Percentiles rank a stretch among this genome's conserved stretches.
These are phyloP conservation scores for Malassezia pachydermatis DNA, from an alignment of 1,284 basidiomycete species.

Conservation along the genomic window DNA sequence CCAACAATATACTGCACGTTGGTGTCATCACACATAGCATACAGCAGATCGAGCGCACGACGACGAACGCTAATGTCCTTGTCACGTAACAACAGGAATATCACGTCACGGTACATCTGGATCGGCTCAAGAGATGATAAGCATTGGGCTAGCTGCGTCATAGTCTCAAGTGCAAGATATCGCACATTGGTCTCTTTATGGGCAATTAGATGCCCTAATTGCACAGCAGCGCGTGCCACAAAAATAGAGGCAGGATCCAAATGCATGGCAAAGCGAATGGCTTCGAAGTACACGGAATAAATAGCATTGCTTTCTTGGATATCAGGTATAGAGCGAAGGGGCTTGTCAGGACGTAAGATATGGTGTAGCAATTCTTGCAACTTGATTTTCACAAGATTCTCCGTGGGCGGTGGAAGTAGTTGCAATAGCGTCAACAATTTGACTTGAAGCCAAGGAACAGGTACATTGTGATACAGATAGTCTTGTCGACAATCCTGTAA, in stretches of 20 bases:
- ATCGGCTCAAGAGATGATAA: conserved; percentile 73
- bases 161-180: conserved; percentile 92
- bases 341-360: background rate
- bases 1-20: conserved; percentile 92
- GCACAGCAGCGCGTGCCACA: conserved; percentile 76
- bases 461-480: conserved; percentile 93
- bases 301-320: conserved; percentile 98
- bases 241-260: conserved; percentile 81
- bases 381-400: conserved; percentile 64
- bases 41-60: conserved; percentile 84
- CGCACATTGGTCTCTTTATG: conserved; percentile 97
- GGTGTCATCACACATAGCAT: conserved; percentile 95
- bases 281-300: conserved; percentile 95
- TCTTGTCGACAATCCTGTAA: conserved; percentile 58
- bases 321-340: conserved; percentile 54
- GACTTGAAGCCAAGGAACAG: conserved; percentile 94
- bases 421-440: conserved; percentile 86
- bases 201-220: conserved; percentile 87
- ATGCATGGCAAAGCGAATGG: conserved; percentile 93
- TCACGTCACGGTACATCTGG: conserved; percentile 89
- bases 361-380: conserved; percentile 72
- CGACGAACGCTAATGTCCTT: conserved; percentile 94
- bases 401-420: conserved; percentile 88
- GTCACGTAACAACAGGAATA: conserved; percentile 85
- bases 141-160: conserved; percentile 92